Conservation (phyloP, 1,284 basidiomycete species). For the Trichosporon sp. region DNA sequence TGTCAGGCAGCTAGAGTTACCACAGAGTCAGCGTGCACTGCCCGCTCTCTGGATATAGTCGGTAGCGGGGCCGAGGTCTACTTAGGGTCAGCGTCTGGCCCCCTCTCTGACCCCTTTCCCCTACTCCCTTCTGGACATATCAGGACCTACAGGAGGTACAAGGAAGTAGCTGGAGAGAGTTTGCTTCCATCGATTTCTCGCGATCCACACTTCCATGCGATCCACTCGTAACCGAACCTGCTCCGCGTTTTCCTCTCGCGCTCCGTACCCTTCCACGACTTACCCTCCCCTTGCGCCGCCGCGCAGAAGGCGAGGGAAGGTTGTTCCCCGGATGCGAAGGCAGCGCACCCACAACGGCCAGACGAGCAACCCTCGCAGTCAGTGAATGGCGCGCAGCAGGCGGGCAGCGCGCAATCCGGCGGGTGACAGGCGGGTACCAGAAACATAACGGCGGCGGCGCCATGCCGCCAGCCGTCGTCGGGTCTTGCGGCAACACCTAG, state of each 20-base stretch:
- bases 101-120: neutral
- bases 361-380: neutral
- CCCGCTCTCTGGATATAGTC: neutral
- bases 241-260: neutral
- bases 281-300: neutral
- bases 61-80: neutral
- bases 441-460: constrained; percentile 12
- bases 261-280: neutral
- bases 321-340: neutral
- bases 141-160: neutral
- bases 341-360: neutral
- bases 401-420: neutral
- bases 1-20: constrained; percentile 6
- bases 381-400: constrained; percentile 11
- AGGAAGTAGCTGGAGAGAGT: neutral
- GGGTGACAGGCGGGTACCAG: constrained; percentile 10
- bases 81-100: neutral
- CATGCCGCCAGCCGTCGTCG: constrained; percentile 15
- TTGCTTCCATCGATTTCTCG: constrained; percentile 11
- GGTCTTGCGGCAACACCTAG: neutral
- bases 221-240: constrained; percentile 2
- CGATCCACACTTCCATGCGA: neutral
- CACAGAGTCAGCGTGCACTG: neutral
- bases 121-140: neutral
- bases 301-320: constrained; percentile 1